A percentile compares a stretch with the other conserved stretches of the same genome.
These are phyloP conservation scores for Angomonas deanei DNA, from an alignment of 208 protist genomes.

Conservation along the genomic window DNA sequence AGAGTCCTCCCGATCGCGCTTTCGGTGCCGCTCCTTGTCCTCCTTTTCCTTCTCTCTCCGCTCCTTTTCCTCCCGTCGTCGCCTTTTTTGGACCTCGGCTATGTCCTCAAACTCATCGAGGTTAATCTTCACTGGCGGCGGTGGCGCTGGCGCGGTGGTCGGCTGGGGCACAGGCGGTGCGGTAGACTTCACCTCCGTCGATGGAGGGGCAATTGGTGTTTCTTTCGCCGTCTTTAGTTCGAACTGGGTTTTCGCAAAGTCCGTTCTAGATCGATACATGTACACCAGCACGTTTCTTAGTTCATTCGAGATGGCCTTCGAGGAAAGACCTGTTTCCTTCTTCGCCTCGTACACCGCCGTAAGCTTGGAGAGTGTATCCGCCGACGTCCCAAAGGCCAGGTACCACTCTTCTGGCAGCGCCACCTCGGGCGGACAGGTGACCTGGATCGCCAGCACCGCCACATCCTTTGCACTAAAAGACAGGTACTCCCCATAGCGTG, in stretches of 20 bases:
- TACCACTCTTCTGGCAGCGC: conserved; percentile 46
- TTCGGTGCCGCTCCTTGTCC: background rate
- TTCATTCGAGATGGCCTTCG: background rate
- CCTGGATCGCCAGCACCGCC: conserved; percentile 53
- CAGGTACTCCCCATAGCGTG: conserved; percentile 38
- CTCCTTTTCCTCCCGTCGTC: conserved; percentile 11
- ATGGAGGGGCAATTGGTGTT: background rate
- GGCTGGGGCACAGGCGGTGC: background rate
- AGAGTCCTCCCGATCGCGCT: too few relatives aligned
- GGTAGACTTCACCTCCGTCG: background rate
- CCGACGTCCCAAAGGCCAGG: conserved; percentile 38
- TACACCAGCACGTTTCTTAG: background rate
- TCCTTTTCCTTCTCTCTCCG: background rate
- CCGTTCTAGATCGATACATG: conserved; percentile 10
- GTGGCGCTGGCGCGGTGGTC: background rate
- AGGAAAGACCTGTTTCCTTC: background rate
- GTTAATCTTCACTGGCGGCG: background rate
- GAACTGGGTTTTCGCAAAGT: conserved; percentile 7
- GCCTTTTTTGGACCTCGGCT: conserved; percentile 11
- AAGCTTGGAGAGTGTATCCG: background rate
- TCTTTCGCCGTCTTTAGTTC: background rate
- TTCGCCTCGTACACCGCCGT: background rate
- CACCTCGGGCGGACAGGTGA: conserved; percentile 26
- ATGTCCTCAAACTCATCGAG: background rate
- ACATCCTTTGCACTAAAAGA: conserved; percentile 27